Evolutionary conservation across 306 rosid species (phyloP).

Genomic region (Glycine latifolia): DNA sequence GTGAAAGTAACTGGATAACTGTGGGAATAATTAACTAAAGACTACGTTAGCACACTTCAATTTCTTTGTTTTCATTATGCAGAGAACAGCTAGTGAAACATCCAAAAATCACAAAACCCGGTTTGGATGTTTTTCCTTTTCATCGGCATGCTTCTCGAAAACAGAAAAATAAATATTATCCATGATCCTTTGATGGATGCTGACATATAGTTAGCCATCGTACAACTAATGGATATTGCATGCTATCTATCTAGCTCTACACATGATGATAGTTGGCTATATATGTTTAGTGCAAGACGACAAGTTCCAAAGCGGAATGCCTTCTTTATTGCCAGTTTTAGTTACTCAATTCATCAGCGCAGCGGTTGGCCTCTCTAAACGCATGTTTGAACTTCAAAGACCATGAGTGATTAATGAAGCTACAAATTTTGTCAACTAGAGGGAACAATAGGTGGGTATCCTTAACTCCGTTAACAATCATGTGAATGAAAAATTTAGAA

Average conservation of each 20-base stretch:
- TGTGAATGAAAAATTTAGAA: too few relatives aligned
- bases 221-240: constrained; percentile 19
- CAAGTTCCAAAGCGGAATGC: too few relatives aligned
- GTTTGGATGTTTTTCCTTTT: constrained; percentile 5
- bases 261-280: constrained; percentile 35
- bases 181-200: constrained; percentile 1
- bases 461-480: too few relatives aligned
- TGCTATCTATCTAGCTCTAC: neutral
- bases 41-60: neutral
- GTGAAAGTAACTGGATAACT: constrained; percentile 22
- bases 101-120: neutral
- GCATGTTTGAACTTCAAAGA: too few relatives aligned
- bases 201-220: neutral
- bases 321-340: too few relatives aligned
- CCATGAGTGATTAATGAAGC: too few relatives aligned
- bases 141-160: neutral
- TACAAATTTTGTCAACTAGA: too few relatives aligned
- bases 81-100: constrained; percentile 4
- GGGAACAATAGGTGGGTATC: too few relatives aligned
- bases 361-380: too few relatives aligned
- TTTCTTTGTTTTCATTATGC: neutral
- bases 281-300: constrained; percentile 15
- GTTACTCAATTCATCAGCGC: too few relatives aligned
- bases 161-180: neutral
- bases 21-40: neutral